Evolutionary conservation across 352 stramenopile species (phyloP), one percentile per base, ranked within the genome.

Genomic region (Lagenidium sp.): DNA sequence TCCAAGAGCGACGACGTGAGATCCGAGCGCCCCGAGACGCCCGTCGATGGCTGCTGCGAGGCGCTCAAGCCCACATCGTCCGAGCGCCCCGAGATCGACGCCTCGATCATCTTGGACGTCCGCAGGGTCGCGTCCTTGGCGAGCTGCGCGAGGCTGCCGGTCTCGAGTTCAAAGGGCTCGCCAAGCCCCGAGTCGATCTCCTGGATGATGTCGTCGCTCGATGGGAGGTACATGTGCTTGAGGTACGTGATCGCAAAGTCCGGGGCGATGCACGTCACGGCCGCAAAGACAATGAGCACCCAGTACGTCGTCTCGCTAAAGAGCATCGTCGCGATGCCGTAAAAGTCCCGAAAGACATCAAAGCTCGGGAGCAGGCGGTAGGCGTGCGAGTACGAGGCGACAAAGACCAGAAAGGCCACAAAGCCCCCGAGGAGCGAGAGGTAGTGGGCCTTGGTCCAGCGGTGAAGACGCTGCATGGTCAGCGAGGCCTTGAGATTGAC

Each of bases 141-240:
- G n/a, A n/a, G n/a, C n/a, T n/a, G n/a, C n/a, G n/a, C n/a, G n/a
- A n/a, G n/a, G n/a, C n/a, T n/a, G n/a, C n/a, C n/a, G n/a, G n/a
- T n/a, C n/a, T n/a, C n/a, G 8, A 39, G 15, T 11, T 38, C 29
- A 21, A 57, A 34, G 0, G 26, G 46, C 18, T 83, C 65, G 0
- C 67, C 69, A 0, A 93, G 29, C 0, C 77, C 71, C 15, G 68
- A 83, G 31, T 93, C 80, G 41, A 93, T 93, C 29, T 93, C 80
- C 24, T 82, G 55, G 24, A 93, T 90, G 30, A 93, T 93, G 23
- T 86, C 76, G 44, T 81, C 79, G 43, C 79, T 87, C 1, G 77
- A 82, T 4, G 81, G 78, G 36, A 93, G 49, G 23, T 91, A 90
- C 78, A 90, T 93, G 45, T 85, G 72, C 40, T 70, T 75, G 24